Evolutionary conservation across 164 flowering plant genomes (phyloP), one percentile per base, ranked within the genome.

Genomic region (Litsea cubeba): DNA sequence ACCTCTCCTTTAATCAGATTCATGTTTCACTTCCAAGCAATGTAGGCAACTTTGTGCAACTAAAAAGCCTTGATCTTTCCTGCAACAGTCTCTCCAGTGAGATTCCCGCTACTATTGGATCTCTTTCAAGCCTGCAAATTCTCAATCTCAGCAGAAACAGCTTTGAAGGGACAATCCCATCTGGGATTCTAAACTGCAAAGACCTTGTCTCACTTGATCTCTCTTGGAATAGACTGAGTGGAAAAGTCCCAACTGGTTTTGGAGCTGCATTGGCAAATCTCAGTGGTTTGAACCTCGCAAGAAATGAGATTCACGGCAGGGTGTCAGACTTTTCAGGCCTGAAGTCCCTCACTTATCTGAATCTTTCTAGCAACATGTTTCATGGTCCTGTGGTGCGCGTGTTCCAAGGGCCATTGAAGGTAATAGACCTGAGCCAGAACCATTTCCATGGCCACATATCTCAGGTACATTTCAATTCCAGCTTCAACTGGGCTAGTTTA

Each of bases 371-470:
- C 50, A 92, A 92, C 73, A 28, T 67, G 57, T 89, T 92, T 73
- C 81, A 86, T 72, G 97, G 97, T 76, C 87, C 95, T n/a, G 87
- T 86, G 14, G 69, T 83, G 77, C 85, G 84, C 32, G 70, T 86
- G 40, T 86, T 92, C 73, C 81, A 79, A 78, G 84, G 76, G 80
- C 74, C 77, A 26, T 57, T 91, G 80, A 79, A 91, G 85, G 86
- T 91, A 54, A 64, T 90, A 30, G 96, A 93, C 78, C 83, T 93
- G 74, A 90, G 97, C 78, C 73, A 76, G 64, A 93, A 93, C 82
- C 89, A 81, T 80, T 91, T 93, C 75, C 85, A 89, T 65, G 97
- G 95, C 58, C 87, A 88, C 82, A 83, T 92, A 75, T 85, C 91
- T 77, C 84, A 85, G 88, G 88, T 87, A 84, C 80, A 82, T 65